A percentile compares a stretch with the other conserved stretches of the same genome.
Evolutionary conservation across 805 yeast species (phyloP).

Genomic region (Naumovozyma baii): DNA sequence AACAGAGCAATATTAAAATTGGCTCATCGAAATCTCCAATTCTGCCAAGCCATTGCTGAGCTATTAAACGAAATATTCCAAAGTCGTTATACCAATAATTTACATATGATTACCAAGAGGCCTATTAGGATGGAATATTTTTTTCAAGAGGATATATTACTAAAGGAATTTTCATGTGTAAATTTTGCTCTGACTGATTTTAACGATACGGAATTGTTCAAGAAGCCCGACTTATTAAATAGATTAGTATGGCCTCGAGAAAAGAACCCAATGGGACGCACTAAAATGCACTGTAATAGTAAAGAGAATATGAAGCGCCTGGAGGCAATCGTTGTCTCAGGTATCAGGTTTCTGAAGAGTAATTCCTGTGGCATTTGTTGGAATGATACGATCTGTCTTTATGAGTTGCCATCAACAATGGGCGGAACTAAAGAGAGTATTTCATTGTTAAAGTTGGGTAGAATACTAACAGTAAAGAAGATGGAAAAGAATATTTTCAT

Average conservation of each 20-base stretch:
- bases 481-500: not conserved
- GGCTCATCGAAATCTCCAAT: slow-evolving; percentile 23
- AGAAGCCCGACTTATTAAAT: slow-evolving; percentile 1
- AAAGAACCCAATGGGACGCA: slow-evolving; percentile 1
- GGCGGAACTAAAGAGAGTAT: not conserved
- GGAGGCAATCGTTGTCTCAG: slow-evolving; percentile 7
- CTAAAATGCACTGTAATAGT: too few species aligned
- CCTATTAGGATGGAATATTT: slow-evolving; percentile 8
- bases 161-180: slow-evolving; percentile 9
- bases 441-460: not conserved
- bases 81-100: slow-evolving; percentile 3
- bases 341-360: slow-evolving; percentile 9
- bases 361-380: slow-evolving; percentile 8
- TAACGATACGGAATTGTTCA: slow-evolving; percentile 9
- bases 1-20: slow-evolving; percentile 33
- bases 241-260: slow-evolving; percentile 6
- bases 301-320: slow-evolving; percentile 4
- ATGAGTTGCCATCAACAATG: not conserved
- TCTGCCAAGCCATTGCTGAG: slow-evolving; percentile 20
- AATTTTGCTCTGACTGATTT: slow-evolving; percentile 11
- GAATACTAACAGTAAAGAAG: not conserved
- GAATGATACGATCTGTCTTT: slow-evolving; percentile 1
- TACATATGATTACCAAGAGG: slow-evolving; percentile 1
- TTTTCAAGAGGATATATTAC: slow-evolving; percentile 12
- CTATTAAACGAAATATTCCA: slow-evolving; percentile 17